phyloP scores from a whole-genome alignment of 163 green algal species.

The Coccomyxa subellipsoidea region DNA sequence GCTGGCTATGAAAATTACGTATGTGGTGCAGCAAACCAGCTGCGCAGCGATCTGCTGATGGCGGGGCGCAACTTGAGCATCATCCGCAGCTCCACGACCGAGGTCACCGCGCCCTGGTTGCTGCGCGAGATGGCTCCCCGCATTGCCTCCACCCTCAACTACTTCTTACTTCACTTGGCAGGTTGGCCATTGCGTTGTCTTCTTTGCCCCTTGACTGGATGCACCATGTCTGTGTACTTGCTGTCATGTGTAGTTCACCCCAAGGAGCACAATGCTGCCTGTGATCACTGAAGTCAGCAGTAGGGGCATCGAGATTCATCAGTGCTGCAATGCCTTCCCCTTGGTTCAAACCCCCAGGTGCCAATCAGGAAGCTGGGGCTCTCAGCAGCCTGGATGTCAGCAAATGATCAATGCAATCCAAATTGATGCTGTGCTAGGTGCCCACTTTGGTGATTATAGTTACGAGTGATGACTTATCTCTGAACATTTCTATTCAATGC shows the following conservation, averaged over 20 bases:
- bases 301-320: neutral
- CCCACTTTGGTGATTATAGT: no score
- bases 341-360: neutral
- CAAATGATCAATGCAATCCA: no score
- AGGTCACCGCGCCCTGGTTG: conserved; percentile 68
- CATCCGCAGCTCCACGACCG: conserved; percentile 67
- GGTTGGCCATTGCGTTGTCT: conserved; percentile 11
- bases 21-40: neutral
- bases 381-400: no score
- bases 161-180: conserved; percentile 90
- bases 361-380: no score
- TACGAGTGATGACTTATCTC: no score
- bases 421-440: no score
- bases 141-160: conserved; percentile 90
- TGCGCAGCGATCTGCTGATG: conserved; percentile 48
- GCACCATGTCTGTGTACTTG: neutral
- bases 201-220: neutral
- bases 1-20: no score
- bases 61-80: conserved; percentile 54
- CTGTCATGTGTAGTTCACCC: no score
- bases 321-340: neutral
- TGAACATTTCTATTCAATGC: neutral
- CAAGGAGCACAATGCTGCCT: no score
- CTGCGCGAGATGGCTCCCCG: conserved; percentile 81
- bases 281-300: neutral